These are phyloP conservation scores for Cucurbita argyrosperma DNA, from an alignment of 306 rosid species.

Conservation along the genomic window DNA sequence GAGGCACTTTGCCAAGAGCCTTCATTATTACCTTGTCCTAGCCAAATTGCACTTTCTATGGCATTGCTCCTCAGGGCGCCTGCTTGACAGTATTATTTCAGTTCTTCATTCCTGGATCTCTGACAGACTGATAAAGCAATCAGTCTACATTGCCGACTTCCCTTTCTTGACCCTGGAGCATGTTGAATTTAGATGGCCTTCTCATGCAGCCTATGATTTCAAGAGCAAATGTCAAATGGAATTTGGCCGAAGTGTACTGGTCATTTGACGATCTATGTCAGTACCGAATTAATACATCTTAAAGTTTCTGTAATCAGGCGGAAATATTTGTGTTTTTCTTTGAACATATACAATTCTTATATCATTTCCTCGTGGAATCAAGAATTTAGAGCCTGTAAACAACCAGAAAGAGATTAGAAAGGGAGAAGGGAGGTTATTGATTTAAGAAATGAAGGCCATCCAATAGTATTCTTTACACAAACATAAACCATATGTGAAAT, in stretches of 20 bases:
- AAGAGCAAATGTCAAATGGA: not conserved
- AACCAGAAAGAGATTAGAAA: not conserved
- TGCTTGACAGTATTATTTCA: slow-evolving; percentile 62
- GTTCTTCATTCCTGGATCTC: slow-evolving; percentile 62
- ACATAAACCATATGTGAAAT: slow-evolving; percentile 55
- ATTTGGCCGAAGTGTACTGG: not conserved
- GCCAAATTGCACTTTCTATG: slow-evolving; percentile 97
- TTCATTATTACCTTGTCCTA: slow-evolving; percentile 78
- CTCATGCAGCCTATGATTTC: not conserved
- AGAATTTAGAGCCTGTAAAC: not conserved
- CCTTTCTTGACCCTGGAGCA: slow-evolving; percentile 67
- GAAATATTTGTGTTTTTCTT: not conserved
- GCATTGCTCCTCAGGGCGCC: slow-evolving; percentile 66
- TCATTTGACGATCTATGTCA: not conserved
- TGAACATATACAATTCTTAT: not conserved
- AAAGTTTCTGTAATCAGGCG: not conserved
- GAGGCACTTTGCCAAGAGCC: slow-evolving; percentile 84
- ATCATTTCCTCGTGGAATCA: not conserved
- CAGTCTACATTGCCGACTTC: slow-evolving; percentile 92
- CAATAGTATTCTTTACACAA: slow-evolving; percentile 72
- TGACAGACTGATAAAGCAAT: slow-evolving; percentile 72
- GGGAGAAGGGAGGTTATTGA: not conserved
- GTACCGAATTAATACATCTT: not conserved
- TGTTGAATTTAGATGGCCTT: slow-evolving; percentile 15
- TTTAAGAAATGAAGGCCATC: not conserved